Evolutionary conservation across 2,329 filamentous ascomycete species (phyloP), one percentile per base, ranked within the genome.

Genomic region (Penicillium freii): DNA sequence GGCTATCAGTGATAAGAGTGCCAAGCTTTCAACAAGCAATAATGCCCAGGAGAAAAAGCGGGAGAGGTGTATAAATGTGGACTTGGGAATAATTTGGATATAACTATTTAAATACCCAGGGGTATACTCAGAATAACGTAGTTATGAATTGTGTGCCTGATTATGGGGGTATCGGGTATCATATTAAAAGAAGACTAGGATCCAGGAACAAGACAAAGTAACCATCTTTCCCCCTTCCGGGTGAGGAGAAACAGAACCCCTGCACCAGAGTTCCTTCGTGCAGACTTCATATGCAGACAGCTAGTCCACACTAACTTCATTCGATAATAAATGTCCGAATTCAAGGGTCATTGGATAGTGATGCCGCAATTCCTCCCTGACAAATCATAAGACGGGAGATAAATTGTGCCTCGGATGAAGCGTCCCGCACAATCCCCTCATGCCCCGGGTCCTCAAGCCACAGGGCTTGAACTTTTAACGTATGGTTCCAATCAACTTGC

Each of bases 21-120:
- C 44, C 34, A 54, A 54, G 52, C 52, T 54, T 54, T 42, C 2
- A 8, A 49, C 52, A 54, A 54, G 52, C 52, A 54, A 40, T 13
- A 17, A 15, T 43, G 44, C 52, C 52, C 52, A 54, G 52, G 25
- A 44, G 19, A n/a, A 33, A 23, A 23, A 9, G n/a, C 27, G 48
- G 36, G 19, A 42, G 25, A 23, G 27, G 27, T 23, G 36, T 27
- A 25, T 51, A 51, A 43, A 17, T 11, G 47, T 39, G 29, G 19
- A 46, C 5, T 13, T 44, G n/a, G 36, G 21, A 15, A 36, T 25
- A 25, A 25, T n/a, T 17, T 36, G 11, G 6, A 45, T 45, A 21
- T 5, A 19, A n/a, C 2, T 29, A 31, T 33, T 7, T 21, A 9
- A 19, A 9, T 21, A n/a, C 2, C 11, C 31, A 33, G n/a, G 15